phyloP scores from a whole-genome alignment of 2,329 filamentous ascomycete genomes.

The Beauveria bassiana region DNA sequence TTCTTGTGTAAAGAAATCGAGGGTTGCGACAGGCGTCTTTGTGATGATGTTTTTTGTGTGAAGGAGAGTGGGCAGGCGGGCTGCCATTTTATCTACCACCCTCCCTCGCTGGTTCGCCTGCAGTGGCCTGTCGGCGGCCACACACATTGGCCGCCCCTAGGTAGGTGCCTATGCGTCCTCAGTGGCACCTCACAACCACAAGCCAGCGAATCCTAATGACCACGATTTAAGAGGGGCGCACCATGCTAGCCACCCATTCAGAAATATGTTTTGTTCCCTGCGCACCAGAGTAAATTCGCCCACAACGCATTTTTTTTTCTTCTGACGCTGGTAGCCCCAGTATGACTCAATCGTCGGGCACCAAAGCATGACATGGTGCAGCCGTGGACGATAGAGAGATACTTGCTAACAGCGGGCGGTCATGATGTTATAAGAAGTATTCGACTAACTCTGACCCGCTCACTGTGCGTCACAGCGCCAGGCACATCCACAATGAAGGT shows the following conservation, averaged over 20 bases:
- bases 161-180: too few relatives aligned
- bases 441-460: background rate
- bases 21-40: slow-evolving; percentile 6
- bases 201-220: background rate
- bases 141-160: background rate
- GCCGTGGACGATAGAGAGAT: background rate
- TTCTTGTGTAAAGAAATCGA: background rate
- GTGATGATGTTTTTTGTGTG: slow-evolving; percentile 13
- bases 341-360: slow-evolving; percentile 11
- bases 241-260: background rate
- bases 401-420: background rate
- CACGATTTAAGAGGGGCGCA: background rate
- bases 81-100: background rate
- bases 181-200: background rate
- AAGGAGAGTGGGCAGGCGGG: slow-evolving; percentile 6
- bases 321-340: background rate
- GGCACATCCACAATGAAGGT: slow-evolving; percentile 2
- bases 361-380: background rate
- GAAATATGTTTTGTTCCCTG: background rate
- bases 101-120: background rate
- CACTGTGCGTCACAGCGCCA: background rate
- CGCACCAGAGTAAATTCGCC: background rate
- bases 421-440: background rate
- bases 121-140: background rate
- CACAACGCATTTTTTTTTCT: background rate